Evolutionary conservation across 2,329 filamentous ascomycete genomes (phyloP), one percentile per base, ranked within the genome.

Genomic region (Ambrosiella cleistominuta): DNA sequence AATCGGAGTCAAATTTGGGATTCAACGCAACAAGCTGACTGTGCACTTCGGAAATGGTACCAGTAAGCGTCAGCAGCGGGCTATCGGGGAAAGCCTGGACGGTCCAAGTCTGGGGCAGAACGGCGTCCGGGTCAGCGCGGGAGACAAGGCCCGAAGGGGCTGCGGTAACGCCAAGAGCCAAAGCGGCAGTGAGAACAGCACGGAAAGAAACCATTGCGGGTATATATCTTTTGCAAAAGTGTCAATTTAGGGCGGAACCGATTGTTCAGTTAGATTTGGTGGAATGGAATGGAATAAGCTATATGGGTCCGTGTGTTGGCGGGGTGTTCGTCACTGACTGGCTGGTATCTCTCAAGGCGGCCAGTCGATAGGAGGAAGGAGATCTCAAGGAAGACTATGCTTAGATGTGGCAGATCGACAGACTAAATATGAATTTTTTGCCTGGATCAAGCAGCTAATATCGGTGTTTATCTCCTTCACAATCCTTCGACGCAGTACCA

Each of bases 41-140:
- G 57, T 62, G 57, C 13, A 65, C 57, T 47, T 63, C 45, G 49
- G 63, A 17, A 37, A 64, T 44, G 35, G 61, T 63, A 19, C 64
- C 63, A 40, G 57, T 62, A 35, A 65, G 57, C 12, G 38, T 57
- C 3, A 62, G 27, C 7, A 54, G 54, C 0, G 55, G 62, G 12
- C 61, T 61, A 19, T 60, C 36, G 3, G 62, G 63, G 6, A 57
- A 56, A 12, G 59, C 55, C 47, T 65, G 54, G 8, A 63, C 55
- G n/a, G 62, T 54, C 63, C 64, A 65, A 9, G 36, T 54, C 47
- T 45, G 39, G 27, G 49, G 35, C 27, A 54, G 49, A 42, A 54
- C 35, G 6, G 15, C 19, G 50, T 60, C 51, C 3, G 52, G 15
- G 36, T 60, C 58, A 11, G 36, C 51, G 51, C 51, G 15, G 40